Evolutionary conservation across 352 stramenopile genomes (phyloP), one percentile per base, ranked within the genome.

Genomic region (Globisporangium spiculum): DNA sequence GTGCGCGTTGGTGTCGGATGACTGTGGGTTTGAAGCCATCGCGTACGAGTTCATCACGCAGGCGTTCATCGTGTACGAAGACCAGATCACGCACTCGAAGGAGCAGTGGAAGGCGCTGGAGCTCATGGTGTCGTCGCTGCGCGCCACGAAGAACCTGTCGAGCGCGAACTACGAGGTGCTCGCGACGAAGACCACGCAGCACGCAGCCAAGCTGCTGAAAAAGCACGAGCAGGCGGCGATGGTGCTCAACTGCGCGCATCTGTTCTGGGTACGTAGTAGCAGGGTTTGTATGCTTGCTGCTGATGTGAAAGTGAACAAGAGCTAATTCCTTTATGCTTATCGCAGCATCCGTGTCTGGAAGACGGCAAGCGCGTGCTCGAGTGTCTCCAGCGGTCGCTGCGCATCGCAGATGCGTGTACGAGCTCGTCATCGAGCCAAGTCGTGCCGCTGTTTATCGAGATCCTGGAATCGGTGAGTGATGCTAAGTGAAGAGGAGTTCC

Each of bases 1-100:
- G 75, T 94, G 91, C 64, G 96, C 97, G 8, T 70, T 98, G 12
- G 86, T 91, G 18, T 92, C 94, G 1, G 93, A 98, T 75, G 70
- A 74, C 16, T 92, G 80, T 41, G 56, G 60, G 0, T 98, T 98
- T 67, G 88, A 93, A 58, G 79, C 90, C n/a, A 98, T 99, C 63
- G 84, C 96, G 6, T 99, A 99, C 80, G 97, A 99, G 73, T 98
- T 99, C 61, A 87, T 99, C 70, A 96, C 93, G 30, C 88, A 97
- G 64, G 89, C 97, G 12, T 99, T 99, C 66, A 91, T 98, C 48
- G 77, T 99, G 16, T 99, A 99, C 72, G 97, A 99, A 77, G 95
- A 99, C 75, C 88, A 98, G 63, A 91, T 99, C 16, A 93, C 84
- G 8, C 91, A 99, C 70, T 97, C 84, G 27, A 83, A 87, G 65